Conservation (phyloP, 1,139 yeast species). For the Debaryomyces fabryi region DNA sequence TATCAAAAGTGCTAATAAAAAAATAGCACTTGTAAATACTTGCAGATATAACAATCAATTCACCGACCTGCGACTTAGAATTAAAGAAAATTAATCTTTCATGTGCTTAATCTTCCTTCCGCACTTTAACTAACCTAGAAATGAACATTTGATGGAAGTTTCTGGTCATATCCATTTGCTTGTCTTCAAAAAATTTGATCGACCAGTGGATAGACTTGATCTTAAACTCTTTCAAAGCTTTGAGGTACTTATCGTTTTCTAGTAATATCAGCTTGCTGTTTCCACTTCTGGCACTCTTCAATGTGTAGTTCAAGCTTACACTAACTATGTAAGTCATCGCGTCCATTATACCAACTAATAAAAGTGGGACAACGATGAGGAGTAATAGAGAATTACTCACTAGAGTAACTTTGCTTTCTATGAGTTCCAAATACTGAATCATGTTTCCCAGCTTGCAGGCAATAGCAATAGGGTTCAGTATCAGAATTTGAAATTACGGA, state of each 20-base stretch:
- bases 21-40: background rate
- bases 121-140: constrained; percentile 8
- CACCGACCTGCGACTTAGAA: constrained; percentile 1
- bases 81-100: background rate
- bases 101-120: constrained; percentile 9
- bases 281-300: constrained; percentile 1
- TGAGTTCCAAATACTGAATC: constrained; percentile 6
- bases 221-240: constrained; percentile 4
- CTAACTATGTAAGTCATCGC: constrained; percentile 9
- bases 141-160: constrained; percentile 7
- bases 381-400: constrained; percentile 9
- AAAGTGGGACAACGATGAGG: constrained; percentile 10
- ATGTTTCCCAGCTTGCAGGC: constrained; percentile 2
- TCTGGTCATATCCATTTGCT: constrained; percentile 2
- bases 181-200: constrained; percentile 1
- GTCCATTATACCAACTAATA: constrained; percentile 9
- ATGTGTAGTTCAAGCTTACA: background rate
- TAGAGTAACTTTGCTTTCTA: constrained; percentile 5
- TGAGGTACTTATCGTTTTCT: constrained; percentile 1
- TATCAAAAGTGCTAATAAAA: constrained; percentile 3
- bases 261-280: background rate
- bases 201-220: constrained; percentile 9
- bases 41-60: background rate
- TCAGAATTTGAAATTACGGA: background rate
- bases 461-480: background rate